Percentiles rank a stretch among this genome's conserved stretches.
Conservation (phyloP, 164 flowering plant species). For the Saururus chinensis region DNA sequence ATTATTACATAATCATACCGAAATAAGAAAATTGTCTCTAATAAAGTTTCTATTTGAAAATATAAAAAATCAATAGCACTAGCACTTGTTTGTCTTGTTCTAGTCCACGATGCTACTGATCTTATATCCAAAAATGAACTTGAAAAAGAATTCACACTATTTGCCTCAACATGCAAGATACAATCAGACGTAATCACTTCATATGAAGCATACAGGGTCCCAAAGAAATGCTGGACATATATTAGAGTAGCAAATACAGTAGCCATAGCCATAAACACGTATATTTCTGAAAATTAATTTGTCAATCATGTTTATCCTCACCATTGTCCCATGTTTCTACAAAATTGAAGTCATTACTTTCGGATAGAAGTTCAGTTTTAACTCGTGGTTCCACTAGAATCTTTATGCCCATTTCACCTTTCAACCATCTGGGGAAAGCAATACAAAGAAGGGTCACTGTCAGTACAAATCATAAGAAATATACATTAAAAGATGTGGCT, state of each 20-base stretch:
- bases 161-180: too few species aligned
- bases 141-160: too few species aligned
- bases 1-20: too few species aligned
- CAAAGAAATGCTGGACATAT: neutral
- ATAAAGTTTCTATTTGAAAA: too few species aligned
- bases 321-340: constrained; percentile 88
- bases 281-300: neutral
- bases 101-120: too few species aligned
- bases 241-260: neutral
- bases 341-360: constrained; percentile 62
- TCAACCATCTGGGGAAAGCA: constrained; percentile 66
- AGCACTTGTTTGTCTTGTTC: too few species aligned
- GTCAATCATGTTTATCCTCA: constrained; percentile 18
- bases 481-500: neutral
- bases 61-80: too few species aligned
- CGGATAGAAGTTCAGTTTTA: constrained; percentile 61
- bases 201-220: too few species aligned
- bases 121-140: too few species aligned
- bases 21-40: too few species aligned
- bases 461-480: neutral
- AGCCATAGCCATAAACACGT: neutral
- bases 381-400: constrained; percentile 90
- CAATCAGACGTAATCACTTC: too few species aligned
- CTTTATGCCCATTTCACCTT: constrained; percentile 48
- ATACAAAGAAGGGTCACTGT: neutral